Evolutionary conservation across 805 yeast genomes (phyloP).

Genomic region (Maudiozyma bulderi): DNA sequence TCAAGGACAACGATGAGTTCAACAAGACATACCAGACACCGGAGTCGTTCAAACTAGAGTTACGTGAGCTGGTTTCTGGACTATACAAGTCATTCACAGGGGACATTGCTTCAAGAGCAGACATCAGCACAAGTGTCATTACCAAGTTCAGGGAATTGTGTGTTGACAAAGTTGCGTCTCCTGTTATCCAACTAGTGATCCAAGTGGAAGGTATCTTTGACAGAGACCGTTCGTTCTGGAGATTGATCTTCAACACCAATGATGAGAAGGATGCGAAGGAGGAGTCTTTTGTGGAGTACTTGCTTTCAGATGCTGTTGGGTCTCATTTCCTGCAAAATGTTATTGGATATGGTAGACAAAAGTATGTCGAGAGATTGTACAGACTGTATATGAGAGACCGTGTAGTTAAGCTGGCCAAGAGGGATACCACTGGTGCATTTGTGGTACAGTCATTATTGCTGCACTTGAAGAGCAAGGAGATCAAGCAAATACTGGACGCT

Average conservation of each 20-base stretch:
- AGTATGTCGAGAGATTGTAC: conserved; percentile 63
- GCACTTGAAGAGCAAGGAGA: conserved; percentile 54
- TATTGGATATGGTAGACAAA: conserved; percentile 54
- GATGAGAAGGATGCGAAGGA: conserved; percentile 50
- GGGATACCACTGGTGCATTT: conserved; percentile 79
- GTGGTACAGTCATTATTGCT: conserved; percentile 63
- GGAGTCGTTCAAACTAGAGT: conserved; percentile 50
- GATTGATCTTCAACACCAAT: conserved; percentile 45
- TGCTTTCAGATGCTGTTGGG: conserved; percentile 83
- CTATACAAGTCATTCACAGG: conserved; percentile 30
- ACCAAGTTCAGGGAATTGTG: conserved; percentile 61
- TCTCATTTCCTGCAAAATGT: conserved; percentile 79
- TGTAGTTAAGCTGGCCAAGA: conserved; percentile 59
- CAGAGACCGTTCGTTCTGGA: conserved; percentile 63
- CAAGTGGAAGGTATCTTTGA: conserved; percentile 76
- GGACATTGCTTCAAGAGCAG: conserved; percentile 23
- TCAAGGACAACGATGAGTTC: conserved; percentile 67
- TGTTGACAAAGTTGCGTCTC: conserved; percentile 74
- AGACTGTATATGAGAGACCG: conserved; percentile 64
- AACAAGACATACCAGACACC: conserved; percentile 63
- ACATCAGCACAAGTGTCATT: conserved; percentile 27
- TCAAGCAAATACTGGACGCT: conserved; percentile 50
- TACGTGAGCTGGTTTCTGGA: conserved; percentile 39
- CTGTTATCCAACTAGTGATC: conserved; percentile 69
- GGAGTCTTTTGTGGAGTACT: conserved; percentile 73